Base-by-base conservation (phyloP, 2,329 filamentous ascomycete species). In the Byssoonygena ceratinophila region DNA sequence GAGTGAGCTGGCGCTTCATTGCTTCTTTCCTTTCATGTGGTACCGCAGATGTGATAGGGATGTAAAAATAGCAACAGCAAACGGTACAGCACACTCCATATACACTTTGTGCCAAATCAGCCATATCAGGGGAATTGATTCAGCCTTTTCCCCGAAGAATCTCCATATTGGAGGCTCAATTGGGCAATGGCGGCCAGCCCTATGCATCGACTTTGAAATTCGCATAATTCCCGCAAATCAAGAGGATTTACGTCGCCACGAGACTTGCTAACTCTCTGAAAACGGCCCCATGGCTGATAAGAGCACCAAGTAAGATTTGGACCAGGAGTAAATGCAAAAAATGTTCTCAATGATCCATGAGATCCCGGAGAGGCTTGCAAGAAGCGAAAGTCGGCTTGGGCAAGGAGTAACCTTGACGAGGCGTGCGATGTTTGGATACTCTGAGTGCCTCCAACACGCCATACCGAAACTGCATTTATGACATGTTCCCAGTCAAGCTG, bases 161-260 rank as follows among this genome's bases (percentile, higher is more conserved):
- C 4, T 29, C 9, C 27, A 22, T 29, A 18, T 36, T 46, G 20
- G 29, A 46, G 27, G 29, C 44, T 46, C 48, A 36, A 34, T 36
- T 27, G 48, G 37, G 39, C 39, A 9, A 46, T 22, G 31, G 6
- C 18, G 40, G 29, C 36, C 39, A 44, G 27, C 18, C 44, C 22
- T 47, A 47, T 45, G 44, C 22, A 37, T 9, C 31, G 20, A 44
- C 25, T 25, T 44, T 27, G 1, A 51, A 37, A 44, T 43, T 52
- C 45, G 53, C 37, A 25, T 48, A 48, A 43, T 22, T 20, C 39
- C 44, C 44, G 9, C 53, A 45, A 55, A 52, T 55, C 53, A 44
- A 29, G 12, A 20, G 3, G 16, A n/a, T 22, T 22, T 31, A 37
- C 34, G 20, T 25, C 44, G 3, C 37, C 27, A 43, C 31, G 27